Base-by-base conservation (phyloP, 805 yeast species). In the Scheffersomyces coipomensis region DNA sequence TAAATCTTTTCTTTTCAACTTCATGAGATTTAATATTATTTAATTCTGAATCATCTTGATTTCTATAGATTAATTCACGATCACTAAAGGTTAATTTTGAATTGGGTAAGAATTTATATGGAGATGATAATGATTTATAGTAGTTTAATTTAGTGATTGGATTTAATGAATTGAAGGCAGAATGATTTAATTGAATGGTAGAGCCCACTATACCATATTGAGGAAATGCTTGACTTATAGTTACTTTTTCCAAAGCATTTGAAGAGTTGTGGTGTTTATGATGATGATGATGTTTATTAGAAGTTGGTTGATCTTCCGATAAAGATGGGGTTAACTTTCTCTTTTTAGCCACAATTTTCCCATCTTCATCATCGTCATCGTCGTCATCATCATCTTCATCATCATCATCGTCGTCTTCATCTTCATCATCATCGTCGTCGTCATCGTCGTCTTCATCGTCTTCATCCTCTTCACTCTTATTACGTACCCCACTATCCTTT, bases 191-290 rank as follows among this genome's bases (percentile, higher is more conserved):
- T 10, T 62, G 66, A 1, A 59, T 42, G 13, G 56, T 40, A 5
- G 61, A 44, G 23, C 58, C 62, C 18, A 58, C 55, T 8, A 45
- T 33, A 7, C 70, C 73, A 44, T 65, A 67, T 29, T 63, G 64
- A 15, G 75, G 75, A 40, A 69, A 69, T 9, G 67, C 65, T 40
- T 66, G 73, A 22, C 56, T 49, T 2, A 68, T 47, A 1, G 68
- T 62, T 24, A 68, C 59, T 33, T 53, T 55, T 33, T 62, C 71
- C 5, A 56, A 60, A 21, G 37, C 30, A 15, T 25, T 17, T 4
- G 40, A 19, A 18, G 6, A 18, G 2, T 30, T 12, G 13, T 24
- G 11, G 13, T 27, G 26, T 13, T 31, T 18, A 25, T 34, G 37
- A 17, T 9, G 21, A 23, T 35, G 43, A 11, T 13, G 30, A 5